These are phyloP conservation scores for Saccharomycopsis sp. DNA, from an alignment of 805 yeast species.

Conservation along the genomic window DNA sequence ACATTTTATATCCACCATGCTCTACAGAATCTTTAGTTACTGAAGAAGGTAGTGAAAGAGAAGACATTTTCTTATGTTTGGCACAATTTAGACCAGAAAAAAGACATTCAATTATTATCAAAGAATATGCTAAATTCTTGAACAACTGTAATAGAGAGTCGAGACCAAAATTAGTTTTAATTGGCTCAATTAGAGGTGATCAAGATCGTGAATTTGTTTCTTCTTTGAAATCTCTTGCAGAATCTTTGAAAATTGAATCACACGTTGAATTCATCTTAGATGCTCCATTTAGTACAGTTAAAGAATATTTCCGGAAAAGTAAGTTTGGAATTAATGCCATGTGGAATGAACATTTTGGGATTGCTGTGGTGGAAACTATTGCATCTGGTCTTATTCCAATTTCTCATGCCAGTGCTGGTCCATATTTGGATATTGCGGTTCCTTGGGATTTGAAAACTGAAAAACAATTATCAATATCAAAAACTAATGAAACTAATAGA, in stretches of 20 bases:
- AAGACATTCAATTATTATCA: slow-evolving; percentile 64
- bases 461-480: slow-evolving; percentile 25
- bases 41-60: slow-evolving; percentile 23
- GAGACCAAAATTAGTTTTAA: slow-evolving; percentile 48
- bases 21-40: slow-evolving; percentile 48
- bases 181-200: slow-evolving; percentile 75
- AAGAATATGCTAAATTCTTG: slow-evolving; percentile 51
- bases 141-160: slow-evolving; percentile 15
- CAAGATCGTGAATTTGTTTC: slow-evolving; percentile 54
- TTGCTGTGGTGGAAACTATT: slow-evolving; percentile 89
- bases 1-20: slow-evolving; percentile 81
- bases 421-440: slow-evolving; percentile 74
- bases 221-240: slow-evolving; percentile 34
- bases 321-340: slow-evolving; percentile 84
- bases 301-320: slow-evolving; percentile 40
- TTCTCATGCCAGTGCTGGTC: slow-evolving; percentile 95
- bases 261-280: slow-evolving; percentile 54
- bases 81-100: slow-evolving; percentile 97
- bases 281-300: slow-evolving; percentile 57
- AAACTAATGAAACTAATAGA: slow-evolving; percentile 27
- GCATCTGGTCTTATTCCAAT: slow-evolving; percentile 81
- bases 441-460: slow-evolving; percentile 32
- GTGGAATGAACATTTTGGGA: slow-evolving; percentile 99
- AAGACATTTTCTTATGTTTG: slow-evolving; percentile 42
- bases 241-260: slow-evolving; percentile 31